Evolutionary conservation across 805 yeast species (phyloP).

Genomic region (Diddensiella santjacobensis): DNA sequence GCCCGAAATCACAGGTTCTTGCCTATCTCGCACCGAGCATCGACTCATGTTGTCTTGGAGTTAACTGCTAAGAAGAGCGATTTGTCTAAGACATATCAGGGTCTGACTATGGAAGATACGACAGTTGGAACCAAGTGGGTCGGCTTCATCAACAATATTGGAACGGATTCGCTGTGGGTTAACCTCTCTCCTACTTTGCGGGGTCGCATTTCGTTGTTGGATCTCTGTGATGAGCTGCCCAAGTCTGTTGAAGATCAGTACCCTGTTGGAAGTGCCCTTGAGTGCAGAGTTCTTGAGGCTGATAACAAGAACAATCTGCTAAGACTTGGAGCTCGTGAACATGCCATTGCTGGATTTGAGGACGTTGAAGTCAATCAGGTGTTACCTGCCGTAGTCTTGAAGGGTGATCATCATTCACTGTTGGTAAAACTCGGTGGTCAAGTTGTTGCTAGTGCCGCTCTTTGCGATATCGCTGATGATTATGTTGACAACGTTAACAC

Average conservation of each 20-base stretch:
- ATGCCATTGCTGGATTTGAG: conserved; percentile 23
- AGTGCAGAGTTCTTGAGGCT: conserved; percentile 50
- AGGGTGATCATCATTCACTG: conserved; percentile 37
- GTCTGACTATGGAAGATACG: conserved; percentile 41
- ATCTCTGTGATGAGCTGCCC: conserved; percentile 53
- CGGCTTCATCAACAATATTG: conserved; percentile 64
- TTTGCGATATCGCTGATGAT: conserved; percentile 24
- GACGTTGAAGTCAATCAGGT: conserved; percentile 19
- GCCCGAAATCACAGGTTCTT: conserved; percentile 61
- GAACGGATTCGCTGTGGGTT: conserved; percentile 61
- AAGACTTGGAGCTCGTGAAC: conserved; percentile 45
- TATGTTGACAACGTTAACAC: conserved; percentile 16
- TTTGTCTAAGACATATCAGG: conserved; percentile 31
- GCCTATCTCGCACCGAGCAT: conserved; percentile 57
- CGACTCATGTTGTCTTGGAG: conserved; percentile 59
- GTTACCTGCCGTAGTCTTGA: conserved; percentile 19
- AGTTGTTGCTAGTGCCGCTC: conserved; percentile 31
- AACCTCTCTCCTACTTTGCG: conserved; percentile 63
- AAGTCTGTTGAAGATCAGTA: conserved; percentile 45
- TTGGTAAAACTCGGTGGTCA: conserved; percentile 19
- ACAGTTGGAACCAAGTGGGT: conserved; percentile 47
- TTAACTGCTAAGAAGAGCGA: conserved; percentile 52
- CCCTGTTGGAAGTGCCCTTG: conserved; percentile 71
- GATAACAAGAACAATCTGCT: conserved; percentile 53
- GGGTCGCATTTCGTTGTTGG: conserved; percentile 64